Percentiles rank a stretch among this genome's conserved stretches.
These are phyloP conservation scores for Aspergillaceae sp. DNA, from an alignment of 2,329 filamentous ascomycete genomes.

Conservation along the genomic window DNA sequence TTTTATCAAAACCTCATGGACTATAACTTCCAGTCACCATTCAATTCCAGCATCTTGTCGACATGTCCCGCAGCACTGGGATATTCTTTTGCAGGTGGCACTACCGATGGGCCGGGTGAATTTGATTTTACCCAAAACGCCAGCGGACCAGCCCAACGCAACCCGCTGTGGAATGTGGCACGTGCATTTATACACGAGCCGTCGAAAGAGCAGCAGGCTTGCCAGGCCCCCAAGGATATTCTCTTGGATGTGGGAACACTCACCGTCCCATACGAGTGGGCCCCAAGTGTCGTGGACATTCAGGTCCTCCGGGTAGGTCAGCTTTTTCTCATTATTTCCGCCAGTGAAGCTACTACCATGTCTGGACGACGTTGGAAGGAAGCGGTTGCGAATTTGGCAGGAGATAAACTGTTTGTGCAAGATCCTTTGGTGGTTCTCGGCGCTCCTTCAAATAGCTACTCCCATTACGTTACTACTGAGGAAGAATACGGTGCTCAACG, in stretches of 20 bases:
- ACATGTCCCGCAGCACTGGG: slow-evolving; percentile 85
- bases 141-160: slow-evolving; percentile 59
- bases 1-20: slow-evolving; percentile 74
- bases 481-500: slow-evolving; percentile 79
- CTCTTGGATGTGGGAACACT: slow-evolving; percentile 81
- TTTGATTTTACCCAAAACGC: slow-evolving; percentile 92
- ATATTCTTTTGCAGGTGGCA: slow-evolving; percentile 88
- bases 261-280: slow-evolving; percentile 72
- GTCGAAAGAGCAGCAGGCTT: slow-evolving; percentile 58
- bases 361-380: slow-evolving; percentile 77
- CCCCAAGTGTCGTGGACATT: slow-evolving; percentile 83
- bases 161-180: slow-evolving; percentile 72
- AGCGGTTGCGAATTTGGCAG: slow-evolving; percentile 52
- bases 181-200: slow-evolving; percentile 64
- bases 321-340: slow-evolving; percentile 71
- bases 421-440: slow-evolving; percentile 71
- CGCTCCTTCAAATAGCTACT: slow-evolving; percentile 83
- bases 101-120: slow-evolving; percentile 78
- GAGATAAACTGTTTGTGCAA: slow-evolving; percentile 41
- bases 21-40: slow-evolving; percentile 61
- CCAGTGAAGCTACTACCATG: slow-evolving; percentile 90
- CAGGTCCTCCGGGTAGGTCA: slow-evolving; percentile 79
- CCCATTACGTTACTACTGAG: slow-evolving; percentile 69
- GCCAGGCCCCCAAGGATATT: slow-evolving; percentile 75
- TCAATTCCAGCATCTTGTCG: slow-evolving; percentile 53